Evolutionary conservation across 768 basidiomycete genomes (phyloP), one percentile per base, ranked within the genome.

Genomic region (Imleria badia): DNA sequence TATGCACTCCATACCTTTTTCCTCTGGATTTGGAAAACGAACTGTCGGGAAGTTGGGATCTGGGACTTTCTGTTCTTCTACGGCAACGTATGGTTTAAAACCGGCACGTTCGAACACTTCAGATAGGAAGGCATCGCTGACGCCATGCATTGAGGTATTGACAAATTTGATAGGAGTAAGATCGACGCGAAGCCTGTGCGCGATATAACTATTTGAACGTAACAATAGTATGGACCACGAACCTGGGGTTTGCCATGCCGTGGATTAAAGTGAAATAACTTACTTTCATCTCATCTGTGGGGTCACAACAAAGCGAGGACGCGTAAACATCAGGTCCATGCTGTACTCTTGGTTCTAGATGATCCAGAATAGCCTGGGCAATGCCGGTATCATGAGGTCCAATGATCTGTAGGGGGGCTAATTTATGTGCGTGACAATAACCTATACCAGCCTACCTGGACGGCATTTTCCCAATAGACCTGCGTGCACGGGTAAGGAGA

Each of bases 111-210:
- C 70, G 55, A 94, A 87, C 0, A 83, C 86, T 46, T 74, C 67
- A 9, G 68, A 70, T 38, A 83, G 76, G 60, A 87, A 87, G 6
- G 75, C 70, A 66, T 93, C 80, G 60, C 91, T 85, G 49, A 95
- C 93, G 1, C 93, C 93, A 61, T 95, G 93, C 88, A 95, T 86
- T 0, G 92, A 88, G 0, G 94, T 95, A 65, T 92, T 91, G 19
- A 91, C 87, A 60, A 94, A 91, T 60, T 76, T 81, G 56, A 86
- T 53, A 6, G 72, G 29, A 19, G 53, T 23, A 31, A 13, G 26
- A 19, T 30, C 40, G 12, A 45, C 44, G 17, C n/a, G 38, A 45
- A 59, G 45, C 48, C 67, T 68, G 38, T 19, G 13, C n/a, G 13
- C 5, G 14, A n/a, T 41, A n/a, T 40, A 43, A 51, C 35, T 19